Evolutionary conservation across 495 filamentous ascomycete species (phyloP).

Genomic region (Trichoderma virens): DNA sequence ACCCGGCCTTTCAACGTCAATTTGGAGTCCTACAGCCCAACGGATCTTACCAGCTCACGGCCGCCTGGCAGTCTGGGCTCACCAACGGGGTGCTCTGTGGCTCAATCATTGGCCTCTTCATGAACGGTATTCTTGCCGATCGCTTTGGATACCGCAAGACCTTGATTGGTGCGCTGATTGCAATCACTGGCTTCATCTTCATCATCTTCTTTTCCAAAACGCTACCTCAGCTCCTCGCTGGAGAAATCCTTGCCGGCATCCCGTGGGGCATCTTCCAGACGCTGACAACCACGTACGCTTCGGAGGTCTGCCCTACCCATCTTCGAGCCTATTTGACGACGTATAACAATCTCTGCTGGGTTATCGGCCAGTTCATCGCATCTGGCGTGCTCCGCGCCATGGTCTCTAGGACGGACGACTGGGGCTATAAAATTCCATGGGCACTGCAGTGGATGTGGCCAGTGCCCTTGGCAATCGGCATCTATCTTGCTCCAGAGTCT

Average conservation of each 20-base stretch:
- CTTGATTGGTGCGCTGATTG: constrained; percentile 26
- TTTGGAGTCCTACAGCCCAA: constrained; percentile 26
- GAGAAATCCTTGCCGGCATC: constrained; percentile 59
- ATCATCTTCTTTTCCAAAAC: constrained; percentile 52
- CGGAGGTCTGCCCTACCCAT: constrained; percentile 54
- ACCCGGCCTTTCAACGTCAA: constrained; percentile 26
- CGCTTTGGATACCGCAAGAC: constrained; percentile 47
- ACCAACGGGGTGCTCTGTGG: constrained; percentile 52
- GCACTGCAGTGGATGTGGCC: constrained; percentile 52
- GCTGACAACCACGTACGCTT: constrained; percentile 39
- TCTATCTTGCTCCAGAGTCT: constrained; percentile 34
- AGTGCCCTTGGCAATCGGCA: constrained; percentile 31
- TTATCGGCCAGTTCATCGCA: constrained; percentile 46
- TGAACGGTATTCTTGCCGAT: constrained; percentile 56
- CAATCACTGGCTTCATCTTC: constrained; percentile 42
- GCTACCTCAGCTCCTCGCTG: constrained; percentile 51
- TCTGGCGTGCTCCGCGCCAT: constrained; percentile 38
- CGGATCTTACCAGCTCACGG: constrained; percentile 50
- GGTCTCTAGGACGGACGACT: constrained; percentile 27
- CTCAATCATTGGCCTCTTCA: constrained; percentile 56
- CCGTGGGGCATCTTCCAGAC: constrained; percentile 54
- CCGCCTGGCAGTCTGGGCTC: constrained; percentile 45
- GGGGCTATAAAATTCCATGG: constrained; percentile 51
- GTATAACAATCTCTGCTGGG: constrained; percentile 65
- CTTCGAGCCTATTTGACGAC: constrained; percentile 54